Percentiles rank a stretch among this genome's conserved stretches.
phyloP scores from a whole-genome alignment of 176 grass and related monocot species.

The Triticum monococcum region DNA sequence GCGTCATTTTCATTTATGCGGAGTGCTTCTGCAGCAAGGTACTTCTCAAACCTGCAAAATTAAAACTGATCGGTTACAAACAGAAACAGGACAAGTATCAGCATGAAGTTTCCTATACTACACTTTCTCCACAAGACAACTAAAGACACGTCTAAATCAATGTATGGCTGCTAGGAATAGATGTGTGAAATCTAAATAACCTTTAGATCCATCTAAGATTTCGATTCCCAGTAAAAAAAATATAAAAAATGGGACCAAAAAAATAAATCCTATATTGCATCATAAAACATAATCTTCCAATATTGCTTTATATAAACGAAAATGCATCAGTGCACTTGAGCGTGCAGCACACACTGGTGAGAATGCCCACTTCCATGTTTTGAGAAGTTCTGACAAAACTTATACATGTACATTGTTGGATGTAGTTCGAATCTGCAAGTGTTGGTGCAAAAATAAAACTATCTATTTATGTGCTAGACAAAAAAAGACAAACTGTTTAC shows the following conservation, averaged over 20 bases:
- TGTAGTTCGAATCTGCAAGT: neutral
- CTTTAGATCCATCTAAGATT: no score
- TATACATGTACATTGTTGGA: neutral
- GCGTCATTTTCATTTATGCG: slow-evolving; percentile 84
- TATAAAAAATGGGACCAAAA: no score
- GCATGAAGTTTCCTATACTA: neutral
- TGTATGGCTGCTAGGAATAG: neutral
- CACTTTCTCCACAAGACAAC: neutral
- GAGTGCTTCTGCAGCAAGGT: slow-evolving; percentile 83
- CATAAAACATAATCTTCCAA: no score
- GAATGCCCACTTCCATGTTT: neutral
- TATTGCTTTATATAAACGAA: neutral
- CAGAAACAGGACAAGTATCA: slow-evolving; percentile 6
- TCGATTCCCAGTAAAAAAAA: no score
- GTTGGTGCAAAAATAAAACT: neutral
- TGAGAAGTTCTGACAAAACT: neutral
- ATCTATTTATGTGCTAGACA: neutral
- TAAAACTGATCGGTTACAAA: neutral
- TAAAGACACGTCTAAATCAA: neutral
- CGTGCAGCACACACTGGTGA: neutral
- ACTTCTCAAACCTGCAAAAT: slow-evolving; percentile 72
- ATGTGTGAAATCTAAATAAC: neutral
- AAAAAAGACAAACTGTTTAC: neutral
- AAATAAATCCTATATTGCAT: no score
- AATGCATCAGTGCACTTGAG: neutral